Evolutionary conservation across 2,329 filamentous ascomycete genomes (phyloP), one percentile per base, ranked within the genome.

Genomic region (Plenodomus tracheiphilus): DNA sequence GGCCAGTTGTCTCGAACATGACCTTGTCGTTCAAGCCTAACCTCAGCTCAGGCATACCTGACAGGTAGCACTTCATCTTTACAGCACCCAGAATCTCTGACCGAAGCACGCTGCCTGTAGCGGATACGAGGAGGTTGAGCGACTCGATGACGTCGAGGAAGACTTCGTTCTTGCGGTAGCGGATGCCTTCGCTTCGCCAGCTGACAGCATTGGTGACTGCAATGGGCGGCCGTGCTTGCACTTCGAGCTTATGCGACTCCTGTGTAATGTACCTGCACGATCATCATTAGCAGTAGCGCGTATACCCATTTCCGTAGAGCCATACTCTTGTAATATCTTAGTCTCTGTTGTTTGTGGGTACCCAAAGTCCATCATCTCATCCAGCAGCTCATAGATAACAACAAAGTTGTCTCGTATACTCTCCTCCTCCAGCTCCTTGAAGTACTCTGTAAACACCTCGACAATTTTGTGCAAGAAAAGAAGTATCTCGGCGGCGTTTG

Each of bases 331-430:
- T 53, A 99, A 79, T 72, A 99, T 99, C 83, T 99, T 99, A 73
- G 85, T 90, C 75, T 99, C 94, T 59, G 94, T 99, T 9, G 94
- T 99, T 75, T 99, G 94, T 5, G 94, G 94, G 74, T 99, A 97
- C 56, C 94, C 94, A 80, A 99, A 99, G 76, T 99, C 94, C 94
- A 99, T 99, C 94, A 99, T 99, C 79, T 99, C 94, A 71, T 99
- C 94, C 56, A 99, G 84, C 53, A 99, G 78, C 76, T 99, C 94
- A 80, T 99, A 99, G 69, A 99, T 99, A 70, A 99, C 86, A 74
- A 99, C 94, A 71, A 99, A 99, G 79, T 99, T 99, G 80, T 99
- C 94, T 64, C 94, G 86, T 73, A 99, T 99, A 65, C 91, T 96
- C 76, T 99, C 94, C 75, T 99, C 94, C 75, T 99, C 94, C 51